Evolutionary conservation across 1,139 yeast species (phyloP).

Genomic region (Protomyces pachydermus): DNA sequence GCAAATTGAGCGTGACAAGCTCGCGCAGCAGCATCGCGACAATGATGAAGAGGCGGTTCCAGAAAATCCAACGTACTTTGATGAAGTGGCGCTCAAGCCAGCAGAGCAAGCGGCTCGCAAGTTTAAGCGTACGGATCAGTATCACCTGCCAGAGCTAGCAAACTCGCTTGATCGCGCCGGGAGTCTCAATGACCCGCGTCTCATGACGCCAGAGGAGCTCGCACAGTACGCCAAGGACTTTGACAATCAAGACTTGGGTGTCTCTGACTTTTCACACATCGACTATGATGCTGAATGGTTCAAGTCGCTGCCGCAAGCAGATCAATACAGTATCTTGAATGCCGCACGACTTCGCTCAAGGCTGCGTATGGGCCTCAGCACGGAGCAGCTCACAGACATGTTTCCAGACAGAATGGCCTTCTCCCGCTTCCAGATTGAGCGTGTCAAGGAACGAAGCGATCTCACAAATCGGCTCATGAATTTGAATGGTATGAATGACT

Average conservation of each 20-base stretch:
- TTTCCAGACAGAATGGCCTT: slow-evolving; percentile 87
- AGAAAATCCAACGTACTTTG: slow-evolving; percentile 37
- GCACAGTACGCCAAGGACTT: slow-evolving; percentile 56
- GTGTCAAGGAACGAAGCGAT: slow-evolving; percentile 86
- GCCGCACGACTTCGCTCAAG: slow-evolving; percentile 79
- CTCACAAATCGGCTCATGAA: slow-evolving; percentile 84
- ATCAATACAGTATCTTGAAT: slow-evolving; percentile 83
- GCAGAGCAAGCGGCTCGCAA: slow-evolving; percentile 16
- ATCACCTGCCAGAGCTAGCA: slow-evolving; percentile 71
- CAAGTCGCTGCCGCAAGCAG: slow-evolving; percentile 55
- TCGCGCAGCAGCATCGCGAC: slow-evolving; percentile 35
- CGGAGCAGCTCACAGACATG: slow-evolving; percentile 71
- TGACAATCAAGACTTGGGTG: slow-evolving; percentile 51
- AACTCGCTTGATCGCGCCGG: slow-evolving; percentile 40
- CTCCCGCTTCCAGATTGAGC: slow-evolving; percentile 84
- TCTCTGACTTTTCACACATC: slow-evolving; percentile 38
- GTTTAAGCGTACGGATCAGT: slow-evolving; percentile 61
- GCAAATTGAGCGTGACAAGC: slow-evolving; percentile 30
- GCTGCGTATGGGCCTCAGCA: slow-evolving; percentile 88
- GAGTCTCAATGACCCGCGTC: slow-evolving; percentile 56
- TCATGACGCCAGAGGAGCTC: slow-evolving; percentile 69
- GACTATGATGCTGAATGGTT: slow-evolving; percentile 44
- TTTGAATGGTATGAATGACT: slow-evolving; percentile 76
- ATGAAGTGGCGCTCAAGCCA: slow-evolving; percentile 26
- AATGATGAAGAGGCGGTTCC: slow-evolving; percentile 45